Evolutionary conservation across 169 alveolate genomes (phyloP), one percentile per base, ranked within the genome.

Genomic region (Theileria sp.): DNA sequence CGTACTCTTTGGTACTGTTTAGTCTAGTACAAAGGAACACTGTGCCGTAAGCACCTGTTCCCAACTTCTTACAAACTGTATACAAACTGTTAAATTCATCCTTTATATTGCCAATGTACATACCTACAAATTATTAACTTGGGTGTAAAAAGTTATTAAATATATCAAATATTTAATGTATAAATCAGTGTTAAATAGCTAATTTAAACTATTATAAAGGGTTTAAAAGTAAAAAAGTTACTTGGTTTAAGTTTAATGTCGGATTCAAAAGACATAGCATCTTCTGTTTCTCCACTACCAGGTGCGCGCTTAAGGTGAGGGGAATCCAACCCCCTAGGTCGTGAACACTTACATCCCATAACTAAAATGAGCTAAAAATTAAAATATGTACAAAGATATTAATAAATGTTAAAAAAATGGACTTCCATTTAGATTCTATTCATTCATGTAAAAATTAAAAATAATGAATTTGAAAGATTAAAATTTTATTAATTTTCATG

Each of bases 1-100:
- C 98, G 38, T 95, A 73, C 44, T 92, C 94, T 32, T 77, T 90
- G 70, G 81, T 80, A 21, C 94, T 88, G n/a, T 79, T 79, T 61
- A 81, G 88, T 76, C 91, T 95, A 49, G 80, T 77, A n/a, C 96
- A 95, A 34, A 90, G 79, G 73, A 88, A 87, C 23, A 95, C 98
- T 58, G 88, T 93, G 5, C 97, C 98, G 87, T 95, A 96, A 2
- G 98, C 98, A 0, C 98, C 98, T 51, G 96, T 92, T 7, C 98
- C 98, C 56, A 96, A 78, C 66, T 94, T 94, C 62, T 88, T 89
- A 23, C 91, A 92, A 50, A 92, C 87, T 77, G 86, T 91, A 77
- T 92, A 94, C 58, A 89, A 76, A 51, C 93, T 97, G 26, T 91
- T 78, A 34, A 94, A 70, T 62, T 88, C 88, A 10, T 92, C 95